Base-by-base conservation (phyloP, 257 asterid genomes). In the Voacanga thouarsii region DNA sequence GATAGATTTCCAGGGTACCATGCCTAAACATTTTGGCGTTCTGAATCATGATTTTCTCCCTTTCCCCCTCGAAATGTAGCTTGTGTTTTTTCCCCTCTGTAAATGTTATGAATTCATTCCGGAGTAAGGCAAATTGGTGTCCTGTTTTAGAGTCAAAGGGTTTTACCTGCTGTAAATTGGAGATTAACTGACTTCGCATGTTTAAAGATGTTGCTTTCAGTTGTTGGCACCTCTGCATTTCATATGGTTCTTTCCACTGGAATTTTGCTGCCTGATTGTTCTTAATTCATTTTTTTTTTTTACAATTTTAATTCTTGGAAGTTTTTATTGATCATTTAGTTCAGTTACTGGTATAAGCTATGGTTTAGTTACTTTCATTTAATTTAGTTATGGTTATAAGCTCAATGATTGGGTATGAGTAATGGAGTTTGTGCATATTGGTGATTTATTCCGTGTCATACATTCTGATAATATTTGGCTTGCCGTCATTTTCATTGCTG, bases 111-210 rank as follows among this genome's bases (percentile, higher is more conserved):
- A 37, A 65, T 65, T 66, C 15, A 66, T 37, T 28, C 9, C 7
- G n/a, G 44, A 33, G 12, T 30, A 7, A 28, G 43, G 21, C 9
- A 64, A 66, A 66, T 16, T 11, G 49, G 5, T 19, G 1, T 19
- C 14, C 26, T 47, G 2, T 8, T 60, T 59, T 71, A 19, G 12
- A 11, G 26, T 26, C 15, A 57, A 57, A 43, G 53, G 12, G 30
- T 28, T 65, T 11, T 39, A 21, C 59, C 64, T 80, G 51, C 23
- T 74, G 75, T 72, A 26, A n/a, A 51, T 64, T 24, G 41, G 39
- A 24, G 33, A 59, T 43, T 43, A 24, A 69, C 37, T 71, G 77
- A 71, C 41, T 9, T 60, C 28, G 61, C 7, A 12, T 56, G 45
- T 26, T 47, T 71, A 43, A 33, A 28, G n/a, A 23, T 39, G 21